These are phyloP conservation scores for Cordia subcordata DNA, from an alignment of 257 asterid genomes.

Conservation along the genomic window DNA sequence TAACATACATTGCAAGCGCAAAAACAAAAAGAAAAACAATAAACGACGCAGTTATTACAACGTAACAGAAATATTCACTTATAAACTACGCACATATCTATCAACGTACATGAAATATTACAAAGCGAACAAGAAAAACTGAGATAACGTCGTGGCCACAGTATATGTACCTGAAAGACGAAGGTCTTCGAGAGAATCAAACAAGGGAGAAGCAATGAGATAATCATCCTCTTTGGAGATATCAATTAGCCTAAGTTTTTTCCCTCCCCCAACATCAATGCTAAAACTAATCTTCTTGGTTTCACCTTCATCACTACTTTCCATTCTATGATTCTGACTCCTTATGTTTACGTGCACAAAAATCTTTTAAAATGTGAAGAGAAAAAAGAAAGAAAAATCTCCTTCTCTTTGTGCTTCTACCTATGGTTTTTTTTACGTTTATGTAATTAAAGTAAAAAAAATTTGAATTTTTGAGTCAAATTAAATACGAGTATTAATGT, in stretches of 20 bases:
- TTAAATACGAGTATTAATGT: not conserved
- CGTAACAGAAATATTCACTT: not conserved
- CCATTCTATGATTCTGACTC: not conserved
- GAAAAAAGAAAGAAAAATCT: not conserved
- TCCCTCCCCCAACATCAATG: slow-evolving; percentile 27
- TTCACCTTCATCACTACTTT: slow-evolving; percentile 7
- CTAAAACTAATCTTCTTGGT: slow-evolving; percentile 31
- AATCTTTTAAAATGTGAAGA: not conserved
- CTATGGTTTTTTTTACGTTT: no score
- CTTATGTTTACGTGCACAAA: not conserved
- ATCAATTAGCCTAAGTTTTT: slow-evolving; percentile 54
- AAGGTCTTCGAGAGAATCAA: slow-evolving; percentile 33
- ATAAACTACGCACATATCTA: not conserved
- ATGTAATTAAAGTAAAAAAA: not conserved
- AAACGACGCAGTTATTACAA: no score
- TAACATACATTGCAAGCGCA: not conserved
- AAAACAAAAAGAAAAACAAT: not conserved
- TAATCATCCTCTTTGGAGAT: slow-evolving; percentile 44
- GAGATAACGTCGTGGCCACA: not conserved
- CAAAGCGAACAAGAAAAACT: not conserved
- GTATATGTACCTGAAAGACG: slow-evolving; percentile 37
- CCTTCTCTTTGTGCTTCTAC: no score
- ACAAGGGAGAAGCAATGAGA: slow-evolving; percentile 38
- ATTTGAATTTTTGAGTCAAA: not conserved
- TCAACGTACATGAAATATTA: not conserved